Evolutionary conservation across 2,329 filamentous ascomycete genomes (phyloP).

Genomic region (Ceratocystis alfenasii): DNA sequence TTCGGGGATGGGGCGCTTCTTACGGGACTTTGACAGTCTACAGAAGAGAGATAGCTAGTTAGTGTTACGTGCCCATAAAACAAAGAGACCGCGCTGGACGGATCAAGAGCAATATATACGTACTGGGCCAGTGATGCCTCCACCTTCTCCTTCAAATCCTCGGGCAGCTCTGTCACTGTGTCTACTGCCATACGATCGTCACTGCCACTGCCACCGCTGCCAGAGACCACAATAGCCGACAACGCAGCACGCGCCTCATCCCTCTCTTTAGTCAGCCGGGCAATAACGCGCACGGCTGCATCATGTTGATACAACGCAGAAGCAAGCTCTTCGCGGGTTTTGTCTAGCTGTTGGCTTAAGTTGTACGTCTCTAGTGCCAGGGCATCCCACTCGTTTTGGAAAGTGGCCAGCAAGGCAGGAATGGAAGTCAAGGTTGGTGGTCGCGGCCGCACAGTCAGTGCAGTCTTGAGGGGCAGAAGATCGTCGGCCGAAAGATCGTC

Average conservation of each 20-base stretch:
- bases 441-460: constrained; percentile 72
- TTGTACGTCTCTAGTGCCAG: constrained; percentile 85
- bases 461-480: constrained; percentile 73
- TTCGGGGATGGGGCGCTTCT: constrained; percentile 75
- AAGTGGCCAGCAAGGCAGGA: constrained; percentile 81
- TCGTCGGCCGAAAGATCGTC: constrained; percentile 76
- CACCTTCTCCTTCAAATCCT: constrained; percentile 57
- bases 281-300: constrained; percentile 90
- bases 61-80: not conserved
- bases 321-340: constrained; percentile 85
- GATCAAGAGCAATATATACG: constrained; percentile 29
- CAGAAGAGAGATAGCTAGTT: not conserved
- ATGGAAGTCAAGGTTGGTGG: constrained; percentile 93
- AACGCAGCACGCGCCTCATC: constrained; percentile 86
- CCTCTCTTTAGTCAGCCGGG: constrained; percentile 75
- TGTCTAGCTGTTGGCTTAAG: constrained; percentile 74
- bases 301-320: constrained; percentile 94
- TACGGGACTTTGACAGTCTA: constrained; percentile 75
- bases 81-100: no score
- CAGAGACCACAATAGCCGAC: constrained; percentile 67
- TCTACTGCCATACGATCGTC: constrained; percentile 93
- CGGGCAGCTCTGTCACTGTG: constrained; percentile 56
- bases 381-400: constrained; percentile 98
- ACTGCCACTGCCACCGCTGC: constrained; percentile 32
- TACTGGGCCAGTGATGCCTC: constrained; percentile 72